phyloP scores from a whole-genome alignment of 2,329 filamentous ascomycete species.

The Scedosporium dehoogii region DNA sequence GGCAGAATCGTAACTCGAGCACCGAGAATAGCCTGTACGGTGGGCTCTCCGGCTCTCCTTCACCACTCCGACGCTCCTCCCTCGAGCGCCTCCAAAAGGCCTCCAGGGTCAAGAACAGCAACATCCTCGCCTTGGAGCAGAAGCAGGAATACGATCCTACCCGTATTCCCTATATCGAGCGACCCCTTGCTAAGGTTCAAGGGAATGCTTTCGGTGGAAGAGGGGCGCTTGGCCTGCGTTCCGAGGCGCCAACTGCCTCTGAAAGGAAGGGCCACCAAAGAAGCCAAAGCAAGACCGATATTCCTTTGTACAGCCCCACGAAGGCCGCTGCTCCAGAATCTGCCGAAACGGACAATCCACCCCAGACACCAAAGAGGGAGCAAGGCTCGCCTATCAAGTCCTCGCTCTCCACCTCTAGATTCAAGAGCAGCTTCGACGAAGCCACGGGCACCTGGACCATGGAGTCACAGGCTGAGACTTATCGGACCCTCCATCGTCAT shows the following conservation, averaged over 20 bases:
- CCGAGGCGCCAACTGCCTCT: conserved; percentile 27
- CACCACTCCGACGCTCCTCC: conserved; percentile 72
- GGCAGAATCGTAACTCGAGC: conserved; percentile 67
- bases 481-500: conserved; percentile 66
- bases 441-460: conserved; percentile 60
- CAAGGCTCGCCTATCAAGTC: conserved; percentile 80
- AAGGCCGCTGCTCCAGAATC: background rate
- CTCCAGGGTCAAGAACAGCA: conserved; percentile 95
- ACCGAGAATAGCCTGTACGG: conserved; percentile 61
- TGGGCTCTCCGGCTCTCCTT: conserved; percentile 50
- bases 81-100: conserved; percentile 93
- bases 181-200: conserved; percentile 69
- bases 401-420: conserved; percentile 61
- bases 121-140: conserved; percentile 87
- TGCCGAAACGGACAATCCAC: conserved; percentile 14
- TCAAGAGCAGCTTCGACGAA: conserved; percentile 60
- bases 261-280: conserved; percentile 33
- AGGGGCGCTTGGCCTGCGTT: conserved; percentile 41
- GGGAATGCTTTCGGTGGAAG: conserved; percentile 58
- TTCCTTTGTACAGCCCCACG: conserved; percentile 47
- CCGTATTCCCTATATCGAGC: conserved; percentile 66
- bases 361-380: conserved; percentile 54
- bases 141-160: conserved; percentile 88
- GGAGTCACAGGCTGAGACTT: conserved; percentile 51
- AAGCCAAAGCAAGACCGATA: conserved; percentile 49